These are phyloP conservation scores for Cryptococcus floricola DNA, from an alignment of 1,284 basidiomycete species.

Conservation along the genomic window DNA sequence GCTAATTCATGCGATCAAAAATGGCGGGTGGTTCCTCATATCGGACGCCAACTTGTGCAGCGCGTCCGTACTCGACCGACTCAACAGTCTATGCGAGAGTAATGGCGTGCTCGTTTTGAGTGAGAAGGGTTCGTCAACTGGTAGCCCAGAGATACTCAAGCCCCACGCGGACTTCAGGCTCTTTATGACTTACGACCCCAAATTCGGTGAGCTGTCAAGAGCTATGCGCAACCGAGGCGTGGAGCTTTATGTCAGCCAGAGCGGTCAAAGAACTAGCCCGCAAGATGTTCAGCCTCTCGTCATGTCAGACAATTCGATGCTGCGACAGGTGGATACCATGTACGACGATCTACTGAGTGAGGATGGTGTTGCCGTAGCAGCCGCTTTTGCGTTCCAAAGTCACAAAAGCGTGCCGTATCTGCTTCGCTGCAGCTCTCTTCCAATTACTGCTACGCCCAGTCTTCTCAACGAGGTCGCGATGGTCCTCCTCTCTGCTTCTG, in stretches of 20 bases:
- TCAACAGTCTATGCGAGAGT: conserved; percentile 93
- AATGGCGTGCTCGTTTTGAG: conserved; percentile 77
- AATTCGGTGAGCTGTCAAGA: conserved; percentile 87
- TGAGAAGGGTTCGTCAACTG: conserved; percentile 81
- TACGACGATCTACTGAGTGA: too few species aligned
- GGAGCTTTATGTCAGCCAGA: conserved; percentile 59
- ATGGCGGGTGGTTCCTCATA: conserved; percentile 85
- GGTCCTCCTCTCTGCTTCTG: neutral
- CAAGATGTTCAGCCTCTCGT: neutral
- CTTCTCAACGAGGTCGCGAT: conserved; percentile 1
- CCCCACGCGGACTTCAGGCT: conserved; percentile 89
- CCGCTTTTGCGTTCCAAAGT: too few species aligned
- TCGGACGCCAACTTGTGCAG: conserved; percentile 94
- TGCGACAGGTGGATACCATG: conserved; percentile 4
- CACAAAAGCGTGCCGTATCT: neutral
- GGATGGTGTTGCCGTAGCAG: too few species aligned
- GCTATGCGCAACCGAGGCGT: conserved; percentile 98
- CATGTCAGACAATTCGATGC: conserved; percentile 16
- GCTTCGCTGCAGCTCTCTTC: neutral
- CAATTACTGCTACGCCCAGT: neutral
- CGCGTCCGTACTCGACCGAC: conserved; percentile 90
- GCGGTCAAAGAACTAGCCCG: too few species aligned
- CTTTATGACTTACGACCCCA: conserved; percentile 90
- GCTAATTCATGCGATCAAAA: conserved; percentile 79
- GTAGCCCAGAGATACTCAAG: conserved; percentile 66